A percentile compares a stretch with the other conserved stretches of the same genome.
phyloP scores from a whole-genome alignment of 208 protist genomes.

The Leishmania arabica region DNA sequence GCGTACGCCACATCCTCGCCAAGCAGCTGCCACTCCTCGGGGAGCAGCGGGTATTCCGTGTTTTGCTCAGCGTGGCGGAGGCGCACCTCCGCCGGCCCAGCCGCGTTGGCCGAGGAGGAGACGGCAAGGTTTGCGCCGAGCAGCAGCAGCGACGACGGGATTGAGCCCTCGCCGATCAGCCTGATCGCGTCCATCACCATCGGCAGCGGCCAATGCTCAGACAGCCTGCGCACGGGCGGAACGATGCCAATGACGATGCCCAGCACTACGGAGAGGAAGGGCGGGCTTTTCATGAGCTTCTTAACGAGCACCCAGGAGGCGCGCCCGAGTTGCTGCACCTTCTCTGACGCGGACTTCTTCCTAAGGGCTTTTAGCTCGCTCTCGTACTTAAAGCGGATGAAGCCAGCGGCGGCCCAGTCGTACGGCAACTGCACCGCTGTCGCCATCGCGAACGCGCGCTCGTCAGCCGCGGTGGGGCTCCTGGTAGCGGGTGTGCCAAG shows the following conservation, averaged over 20 bases:
- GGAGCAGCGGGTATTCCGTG: constrained; percentile 50
- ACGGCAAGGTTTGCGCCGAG: constrained; percentile 69
- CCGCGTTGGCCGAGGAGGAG: constrained; percentile 15
- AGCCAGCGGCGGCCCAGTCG: constrained; percentile 56
- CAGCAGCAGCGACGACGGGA: constrained; percentile 79
- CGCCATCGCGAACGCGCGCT: constrained; percentile 23
- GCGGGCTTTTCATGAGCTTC: constrained; percentile 47
- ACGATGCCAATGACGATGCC: constrained; percentile 72
- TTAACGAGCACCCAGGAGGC: constrained; percentile 5
- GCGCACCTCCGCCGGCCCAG: constrained; percentile 13
- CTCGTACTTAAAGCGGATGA: constrained; percentile 56
- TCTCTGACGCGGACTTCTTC: constrained; percentile 12
- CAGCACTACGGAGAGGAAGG: constrained; percentile 70
- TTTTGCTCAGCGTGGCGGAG: constrained; percentile 74
- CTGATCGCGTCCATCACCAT: constrained; percentile 63
- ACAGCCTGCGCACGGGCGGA: constrained; percentile 54
- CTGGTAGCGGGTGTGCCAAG: constrained; percentile 11
- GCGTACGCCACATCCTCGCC: constrained; percentile 31
- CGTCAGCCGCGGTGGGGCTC: constrained; percentile 22
- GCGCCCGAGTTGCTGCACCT: constrained; percentile 10
- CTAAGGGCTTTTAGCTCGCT: constrained; percentile 37
- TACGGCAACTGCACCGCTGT: constrained; percentile 47
- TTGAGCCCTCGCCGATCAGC: constrained; percentile 59
- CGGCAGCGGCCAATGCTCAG: constrained; percentile 59
- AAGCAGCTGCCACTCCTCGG: constrained; percentile 31